Conservation (phyloP, 257 asterid species). For the Verbascum thapsus region DNA sequence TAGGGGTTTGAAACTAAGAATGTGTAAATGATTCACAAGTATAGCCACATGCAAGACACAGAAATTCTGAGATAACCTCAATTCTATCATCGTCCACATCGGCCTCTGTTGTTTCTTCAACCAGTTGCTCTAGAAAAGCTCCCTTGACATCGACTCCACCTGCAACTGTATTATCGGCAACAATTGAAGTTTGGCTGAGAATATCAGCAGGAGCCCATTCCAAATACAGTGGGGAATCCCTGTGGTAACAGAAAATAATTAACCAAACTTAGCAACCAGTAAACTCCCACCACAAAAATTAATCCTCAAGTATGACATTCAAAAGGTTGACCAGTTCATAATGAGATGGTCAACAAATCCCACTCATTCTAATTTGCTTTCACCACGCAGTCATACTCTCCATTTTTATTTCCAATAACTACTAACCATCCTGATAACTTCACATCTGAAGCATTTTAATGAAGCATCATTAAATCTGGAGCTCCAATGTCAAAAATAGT, state of each 20-base stretch:
- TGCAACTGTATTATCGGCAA: constrained; percentile 38
- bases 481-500: neutral
- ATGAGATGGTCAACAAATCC: no score
- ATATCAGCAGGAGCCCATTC: constrained; percentile 96
- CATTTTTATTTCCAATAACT: neutral
- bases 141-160: constrained; percentile 57
- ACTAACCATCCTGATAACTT: no score
- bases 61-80: constrained; percentile 57
- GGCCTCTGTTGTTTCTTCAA: constrained; percentile 55
- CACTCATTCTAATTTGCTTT: neutral
- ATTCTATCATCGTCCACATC: constrained; percentile 85
- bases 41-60: constrained; percentile 2
- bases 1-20: neutral
- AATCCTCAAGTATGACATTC: no score
- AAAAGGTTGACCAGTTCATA: no score
- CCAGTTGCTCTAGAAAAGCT: constrained; percentile 61
- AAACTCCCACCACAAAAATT: neutral
- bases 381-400: constrained; percentile 1
- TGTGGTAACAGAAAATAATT: constrained; percentile 30
- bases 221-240: constrained; percentile 93
- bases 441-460: neutral
- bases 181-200: constrained; percentile 54
- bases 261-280: constrained; percentile 29
- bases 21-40: neutral
- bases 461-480: neutral